Evolutionary conservation across 371 early-diverging fungal species (phyloP).

Genomic region (Nematocida minor): DNA sequence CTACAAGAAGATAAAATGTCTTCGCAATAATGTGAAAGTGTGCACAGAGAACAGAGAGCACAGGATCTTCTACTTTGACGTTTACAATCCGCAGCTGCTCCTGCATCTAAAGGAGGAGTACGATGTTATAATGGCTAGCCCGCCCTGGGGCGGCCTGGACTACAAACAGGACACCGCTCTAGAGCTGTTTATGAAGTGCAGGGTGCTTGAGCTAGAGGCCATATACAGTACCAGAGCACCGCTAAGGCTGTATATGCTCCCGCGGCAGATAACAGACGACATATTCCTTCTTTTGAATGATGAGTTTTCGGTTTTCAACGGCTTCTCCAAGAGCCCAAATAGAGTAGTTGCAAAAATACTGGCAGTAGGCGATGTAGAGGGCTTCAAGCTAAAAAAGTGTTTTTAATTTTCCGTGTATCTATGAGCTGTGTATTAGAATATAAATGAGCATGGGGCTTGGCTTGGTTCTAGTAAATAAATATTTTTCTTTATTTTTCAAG

Average conservation of each 20-base stretch:
- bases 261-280: background rate
- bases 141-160: constrained; percentile 45
- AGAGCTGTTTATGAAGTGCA: background rate
- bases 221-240: background rate
- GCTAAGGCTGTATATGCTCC: constrained; percentile 30
- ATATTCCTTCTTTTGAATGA: background rate
- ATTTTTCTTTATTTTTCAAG: too few species aligned
- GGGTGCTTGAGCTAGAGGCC: constrained; percentile 14
- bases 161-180: background rate
- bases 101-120: background rate
- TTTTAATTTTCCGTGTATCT: background rate
- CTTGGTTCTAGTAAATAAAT: too few species aligned
- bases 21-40: constrained; percentile 18
- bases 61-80: constrained; percentile 15
- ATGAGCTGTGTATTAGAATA: too few species aligned
- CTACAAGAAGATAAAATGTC: constrained; percentile 32
- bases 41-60: background rate
- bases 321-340: background rate
- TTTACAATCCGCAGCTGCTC: background rate
- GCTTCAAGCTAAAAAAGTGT: background rate
- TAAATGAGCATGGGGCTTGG: too few species aligned
- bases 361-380: constrained; percentile 7
- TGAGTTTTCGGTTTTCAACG: background rate
- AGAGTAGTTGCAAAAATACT: background rate
- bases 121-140: constrained; percentile 37